Evolutionary conservation across 345 rosid genomes (phyloP).

Genomic region (Ricinus communis): DNA sequence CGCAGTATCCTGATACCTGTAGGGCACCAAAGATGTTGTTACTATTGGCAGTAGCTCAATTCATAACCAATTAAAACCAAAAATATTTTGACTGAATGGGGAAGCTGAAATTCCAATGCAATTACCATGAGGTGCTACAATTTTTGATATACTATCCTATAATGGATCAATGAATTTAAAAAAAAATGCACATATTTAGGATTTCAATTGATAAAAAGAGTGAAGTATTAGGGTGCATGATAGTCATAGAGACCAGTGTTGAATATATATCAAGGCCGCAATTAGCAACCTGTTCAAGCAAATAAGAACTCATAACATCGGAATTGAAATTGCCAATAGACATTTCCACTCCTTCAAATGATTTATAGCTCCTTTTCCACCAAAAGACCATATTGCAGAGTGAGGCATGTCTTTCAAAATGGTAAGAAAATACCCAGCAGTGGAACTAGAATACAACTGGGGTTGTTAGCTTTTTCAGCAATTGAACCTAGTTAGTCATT

Average conservation of each 20-base stretch:
- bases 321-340: neutral
- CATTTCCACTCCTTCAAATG: neutral
- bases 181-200: neutral
- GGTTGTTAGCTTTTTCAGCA: neutral
- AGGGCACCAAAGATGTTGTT: constrained; percentile 10
- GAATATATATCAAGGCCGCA: neutral
- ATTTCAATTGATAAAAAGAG: neutral
- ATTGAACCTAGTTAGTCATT: neutral
- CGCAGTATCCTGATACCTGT: constrained; percentile 97
- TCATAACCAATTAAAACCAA: neutral
- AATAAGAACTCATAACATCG: neutral
- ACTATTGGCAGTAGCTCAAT: neutral
- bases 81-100: neutral
- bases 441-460: neutral
- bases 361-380: constrained; percentile 2
- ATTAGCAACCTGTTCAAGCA: neutral
- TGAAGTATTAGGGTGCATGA: neutral
- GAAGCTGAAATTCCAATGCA: neutral
- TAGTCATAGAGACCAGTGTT: neutral
- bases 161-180: neutral
- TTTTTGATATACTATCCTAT: neutral
- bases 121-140: neutral
- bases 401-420: neutral
- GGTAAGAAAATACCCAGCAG: neutral
- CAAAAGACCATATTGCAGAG: neutral